Evolutionary conservation across 2,329 filamentous ascomycete genomes (phyloP).

Genomic region (Parastagonospora nodorum): DNA sequence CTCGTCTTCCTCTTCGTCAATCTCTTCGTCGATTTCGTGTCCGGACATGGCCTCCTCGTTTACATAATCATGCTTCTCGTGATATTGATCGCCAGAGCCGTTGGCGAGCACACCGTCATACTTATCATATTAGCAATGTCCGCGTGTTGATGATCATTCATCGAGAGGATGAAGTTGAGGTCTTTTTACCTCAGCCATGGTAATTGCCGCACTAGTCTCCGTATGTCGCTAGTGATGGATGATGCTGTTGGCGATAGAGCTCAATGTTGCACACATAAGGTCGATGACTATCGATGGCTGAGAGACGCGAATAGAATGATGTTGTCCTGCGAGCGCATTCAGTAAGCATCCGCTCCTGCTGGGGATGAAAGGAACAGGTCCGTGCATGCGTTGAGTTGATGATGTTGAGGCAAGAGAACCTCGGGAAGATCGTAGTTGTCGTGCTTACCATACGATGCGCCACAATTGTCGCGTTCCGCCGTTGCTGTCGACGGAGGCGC

Average conservation of each 20-base stretch:
- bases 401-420: not conserved
- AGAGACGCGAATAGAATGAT: not conserved
- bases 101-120: not conserved
- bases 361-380: not conserved
- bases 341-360: not conserved
- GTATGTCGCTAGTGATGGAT: constrained; percentile 8
- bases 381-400: not conserved
- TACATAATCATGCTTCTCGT: constrained; percentile 6
- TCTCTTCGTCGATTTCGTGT: constrained; percentile 1
- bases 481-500: not conserved
- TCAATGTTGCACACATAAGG: not conserved
- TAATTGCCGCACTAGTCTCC: constrained; percentile 6
- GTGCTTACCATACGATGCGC: not conserved
- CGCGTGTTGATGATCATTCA: not conserved
- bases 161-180: not conserved
- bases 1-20: constrained; percentile 72
- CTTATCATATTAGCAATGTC: not conserved
- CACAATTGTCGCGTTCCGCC: not conserved
- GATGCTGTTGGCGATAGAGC: not conserved
- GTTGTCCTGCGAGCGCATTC: not conserved
- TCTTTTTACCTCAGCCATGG: constrained; percentile 27
- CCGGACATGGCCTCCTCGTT: constrained; percentile 1
- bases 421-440: not conserved
- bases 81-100: not conserved
- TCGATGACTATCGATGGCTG: not conserved